These are phyloP conservation scores for Colletotrichum tabaci DNA, from an alignment of 2,329 filamentous ascomycete genomes.

Conservation along the genomic window DNA sequence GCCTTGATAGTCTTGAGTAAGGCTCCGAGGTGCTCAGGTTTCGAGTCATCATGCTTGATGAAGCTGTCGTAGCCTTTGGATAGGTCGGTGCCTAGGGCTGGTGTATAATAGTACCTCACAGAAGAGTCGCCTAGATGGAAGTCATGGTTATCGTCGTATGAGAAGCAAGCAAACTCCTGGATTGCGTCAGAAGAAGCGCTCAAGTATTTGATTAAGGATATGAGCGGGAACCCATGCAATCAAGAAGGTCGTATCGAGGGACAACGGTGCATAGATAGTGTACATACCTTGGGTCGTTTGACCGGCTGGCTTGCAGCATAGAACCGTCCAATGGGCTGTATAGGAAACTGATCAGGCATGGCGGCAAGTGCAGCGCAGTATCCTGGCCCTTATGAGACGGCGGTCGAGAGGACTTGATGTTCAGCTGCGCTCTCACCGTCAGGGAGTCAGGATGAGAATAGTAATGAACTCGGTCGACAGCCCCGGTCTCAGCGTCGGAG, in stretches of 20 bases:
- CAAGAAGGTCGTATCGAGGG: background rate
- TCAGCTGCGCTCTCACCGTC: background rate
- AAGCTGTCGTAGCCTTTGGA: conserved; percentile 87
- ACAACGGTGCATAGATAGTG: background rate
- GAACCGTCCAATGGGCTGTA: conserved; percentile 81
- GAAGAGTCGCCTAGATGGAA: conserved; percentile 85
- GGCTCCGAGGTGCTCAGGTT: conserved; percentile 90
- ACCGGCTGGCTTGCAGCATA: conserved; percentile 78
- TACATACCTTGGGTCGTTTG: conserved; percentile 77
- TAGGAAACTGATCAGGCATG: conserved; percentile 64
- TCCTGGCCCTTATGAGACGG: background rate
- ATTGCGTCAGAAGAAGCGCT: background rate
- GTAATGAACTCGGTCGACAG: conserved; percentile 7
- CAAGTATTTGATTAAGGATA: background rate
- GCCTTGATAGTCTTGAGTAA: conserved; percentile 82
- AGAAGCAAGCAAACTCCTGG: conserved; percentile 93
- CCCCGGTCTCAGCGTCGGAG: conserved; percentile 35
- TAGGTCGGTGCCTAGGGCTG: conserved; percentile 78
- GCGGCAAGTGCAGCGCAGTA: background rate
- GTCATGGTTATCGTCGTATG: conserved; percentile 87
- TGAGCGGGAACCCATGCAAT: background rate
- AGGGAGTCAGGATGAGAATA: background rate
- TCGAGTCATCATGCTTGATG: conserved; percentile 83
- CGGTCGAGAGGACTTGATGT: background rate
- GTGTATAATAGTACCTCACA: conserved; percentile 90